Base-by-base conservation (phyloP, 805 yeast genomes). In the Brettanomyces naardenensis region DNA sequence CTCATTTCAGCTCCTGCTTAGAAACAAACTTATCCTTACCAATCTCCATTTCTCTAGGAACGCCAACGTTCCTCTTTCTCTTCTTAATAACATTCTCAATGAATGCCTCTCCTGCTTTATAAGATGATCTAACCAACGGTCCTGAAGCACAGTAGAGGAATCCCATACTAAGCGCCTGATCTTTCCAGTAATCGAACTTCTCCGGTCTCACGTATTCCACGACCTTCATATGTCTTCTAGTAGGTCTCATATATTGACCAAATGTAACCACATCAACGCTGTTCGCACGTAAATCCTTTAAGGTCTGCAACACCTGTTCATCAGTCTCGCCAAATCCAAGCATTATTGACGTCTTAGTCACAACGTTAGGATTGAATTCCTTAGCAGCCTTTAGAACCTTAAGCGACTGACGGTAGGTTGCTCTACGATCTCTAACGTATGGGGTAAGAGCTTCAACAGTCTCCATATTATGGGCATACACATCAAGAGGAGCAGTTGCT, bases 211-310 rank as follows among this genome's bases (percentile, higher is more conserved):
- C 76, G 53, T 92, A 92, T 49, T 90, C 97, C 9, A 86, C 96
- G 31, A 92, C 99, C 65, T 89, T 89, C 94, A 92, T 88, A 61
- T 92, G 99, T 55, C 98, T 79, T 63, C 85, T 92, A 2, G 99
- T 92, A 32, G 99, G 99, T 58, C 98, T 75, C 97, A 92, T 92
- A 61, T 92, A 92, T 64, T 92, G 99, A 27, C 99, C 99, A 62
- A 92, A 92, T 0, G 99, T 92, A 14, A 92, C 96, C 35, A 92
- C 95, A 54, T 92, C 97, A 59, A 95, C 92, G 6, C 71, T 65
- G 31, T 80, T 73, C 15, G 64, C 76, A 45, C 97, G 74, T 48
- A 94, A 66, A 56, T 86, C 95, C 44, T 61, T 68, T 52, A 92
- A 58, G 0, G 97, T 80, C 46, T 76, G 79, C 55, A 78, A 57